Base-by-base conservation (phyloP, 2,329 filamentous ascomycete genomes). In the Paraconiothyrium sp. region DNA sequence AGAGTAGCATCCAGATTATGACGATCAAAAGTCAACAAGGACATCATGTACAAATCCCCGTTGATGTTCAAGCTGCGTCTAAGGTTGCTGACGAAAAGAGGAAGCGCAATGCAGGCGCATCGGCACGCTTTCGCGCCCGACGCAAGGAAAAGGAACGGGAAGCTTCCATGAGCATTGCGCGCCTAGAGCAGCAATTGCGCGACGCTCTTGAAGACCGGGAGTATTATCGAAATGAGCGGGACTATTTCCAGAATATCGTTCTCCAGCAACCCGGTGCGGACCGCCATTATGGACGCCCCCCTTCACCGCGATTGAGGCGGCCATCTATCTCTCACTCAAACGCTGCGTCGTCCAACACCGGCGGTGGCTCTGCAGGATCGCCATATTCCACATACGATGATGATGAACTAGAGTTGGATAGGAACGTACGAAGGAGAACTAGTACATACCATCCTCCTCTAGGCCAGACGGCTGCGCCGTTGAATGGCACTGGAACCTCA, bases 51-150 rank as follows among this genome's bases (percentile, higher is more conserved):
- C 82, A 84, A 65, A 88, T 94, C 52, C 89, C 90, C 14, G 88
- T 94, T 10, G 92, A 97, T 74, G 88, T 92, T 47, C 90, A 92
- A 68, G 90, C 92, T 70, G 93, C 90, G 13, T 96, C 93, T 13
- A 90, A 89, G 67, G 88, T 92, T 70, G 91, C 92, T 43, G 92
- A 95, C 72, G 92, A 96, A 77, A 97, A 95, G 80, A 85, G 93
- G 59, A 90, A 91, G 76, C 87, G 92, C 55, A 97, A 97, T 72
- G 93, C 93, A 44, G 91, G 91, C 51, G 93, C 93, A 6, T 96
- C 92, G 59, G 92, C 92, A 51, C 86, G 93, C 61, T 95, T 96
- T 67, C 87, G 93, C 58, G 88, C 89, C 72, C 86, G 93, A 62
- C 89, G 93, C 73, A 96, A 96, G 80, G 92, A 93, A 72, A 90